phyloP scores from a whole-genome alignment of 1,284 basidiomycete species.

The Fomes fomentarius region DNA sequence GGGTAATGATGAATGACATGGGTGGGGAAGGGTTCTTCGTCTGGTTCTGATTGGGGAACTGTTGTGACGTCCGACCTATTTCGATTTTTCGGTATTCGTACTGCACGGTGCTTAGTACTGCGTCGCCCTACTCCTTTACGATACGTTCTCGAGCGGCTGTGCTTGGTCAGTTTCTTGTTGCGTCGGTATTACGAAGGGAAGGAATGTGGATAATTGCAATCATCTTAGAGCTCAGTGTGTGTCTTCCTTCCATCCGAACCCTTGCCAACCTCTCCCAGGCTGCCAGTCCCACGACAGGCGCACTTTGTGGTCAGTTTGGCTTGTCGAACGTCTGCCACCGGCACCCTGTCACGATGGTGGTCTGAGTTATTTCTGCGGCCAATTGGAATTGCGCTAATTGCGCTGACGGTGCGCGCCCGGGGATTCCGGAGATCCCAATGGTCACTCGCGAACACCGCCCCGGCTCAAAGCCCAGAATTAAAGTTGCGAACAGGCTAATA shows the following conservation, averaged over 20 bases:
- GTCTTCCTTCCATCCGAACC: too few species aligned
- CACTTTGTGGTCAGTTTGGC: too few species aligned
- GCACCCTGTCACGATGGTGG: too few species aligned
- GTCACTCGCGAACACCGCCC: background rate
- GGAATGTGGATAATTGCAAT: background rate
- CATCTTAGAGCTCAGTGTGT: too few species aligned
- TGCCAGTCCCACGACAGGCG: too few species aligned
- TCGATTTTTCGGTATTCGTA: background rate
- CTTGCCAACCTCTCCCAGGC: too few species aligned
- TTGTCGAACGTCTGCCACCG: too few species aligned
- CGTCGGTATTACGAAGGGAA: background rate
- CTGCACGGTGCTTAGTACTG: background rate
- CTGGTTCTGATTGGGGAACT: too few species aligned
- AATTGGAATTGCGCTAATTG: background rate
- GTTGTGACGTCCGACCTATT: too few species aligned
- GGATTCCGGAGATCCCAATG: background rate
- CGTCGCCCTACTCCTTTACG: background rate
- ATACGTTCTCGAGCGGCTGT: background rate
- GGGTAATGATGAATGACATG: too few species aligned
- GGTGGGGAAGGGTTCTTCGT: background rate
- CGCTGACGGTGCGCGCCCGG: conserved; percentile 1
- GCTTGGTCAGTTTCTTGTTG: background rate
- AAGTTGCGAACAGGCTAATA: too few species aligned
- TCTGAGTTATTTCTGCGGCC: conserved; percentile 4
- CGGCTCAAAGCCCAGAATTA: too few species aligned